These are phyloP conservation scores for Lipomyces sp. DNA, from an alignment of 805 yeast genomes.

Conservation along the genomic window DNA sequence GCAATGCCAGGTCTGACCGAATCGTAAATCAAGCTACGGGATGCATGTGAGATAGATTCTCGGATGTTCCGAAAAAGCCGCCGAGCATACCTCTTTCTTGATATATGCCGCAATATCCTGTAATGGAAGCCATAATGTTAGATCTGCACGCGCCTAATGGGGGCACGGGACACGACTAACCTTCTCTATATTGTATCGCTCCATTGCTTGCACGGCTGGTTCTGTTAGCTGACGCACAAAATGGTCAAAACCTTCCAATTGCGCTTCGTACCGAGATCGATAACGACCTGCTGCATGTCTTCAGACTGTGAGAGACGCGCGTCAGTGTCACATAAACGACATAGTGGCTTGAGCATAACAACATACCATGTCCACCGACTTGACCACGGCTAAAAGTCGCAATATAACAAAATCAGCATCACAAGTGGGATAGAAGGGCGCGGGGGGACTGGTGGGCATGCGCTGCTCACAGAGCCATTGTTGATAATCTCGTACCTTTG, in stretches of 20 bases:
- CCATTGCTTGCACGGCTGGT: conserved; percentile 44
- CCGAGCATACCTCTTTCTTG: conserved; percentile 49
- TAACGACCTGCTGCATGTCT: conserved; percentile 35
- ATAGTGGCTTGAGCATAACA: too few species aligned
- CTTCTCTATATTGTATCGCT: conserved; percentile 46
- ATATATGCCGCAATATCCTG: conserved; percentile 54
- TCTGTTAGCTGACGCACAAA: too few species aligned
- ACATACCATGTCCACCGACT: conserved; percentile 39
- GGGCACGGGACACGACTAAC: conserved; percentile 2
- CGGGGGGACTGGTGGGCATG: too few species aligned
- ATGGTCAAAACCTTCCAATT: conserved; percentile 4
- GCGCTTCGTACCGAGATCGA: conserved; percentile 35
- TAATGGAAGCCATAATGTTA: conserved; percentile 19
- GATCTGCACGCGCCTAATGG: background rate
- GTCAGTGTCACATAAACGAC: too few species aligned
- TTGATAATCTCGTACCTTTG: conserved; percentile 8
- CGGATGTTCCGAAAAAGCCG: background rate
- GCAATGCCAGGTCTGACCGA: conserved; percentile 62
- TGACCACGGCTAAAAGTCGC: conserved; percentile 30
- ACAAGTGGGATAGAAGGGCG: background rate
- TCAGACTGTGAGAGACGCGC: conserved; percentile 26
- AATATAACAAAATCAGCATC: background rate
- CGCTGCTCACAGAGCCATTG: too few species aligned
- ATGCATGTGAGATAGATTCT: background rate
- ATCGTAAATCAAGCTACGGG: conserved; percentile 46